These are phyloP conservation scores for Gaultheria prostrata DNA, from an alignment of 148 eudicot genomes.

Conservation along the genomic window DNA sequence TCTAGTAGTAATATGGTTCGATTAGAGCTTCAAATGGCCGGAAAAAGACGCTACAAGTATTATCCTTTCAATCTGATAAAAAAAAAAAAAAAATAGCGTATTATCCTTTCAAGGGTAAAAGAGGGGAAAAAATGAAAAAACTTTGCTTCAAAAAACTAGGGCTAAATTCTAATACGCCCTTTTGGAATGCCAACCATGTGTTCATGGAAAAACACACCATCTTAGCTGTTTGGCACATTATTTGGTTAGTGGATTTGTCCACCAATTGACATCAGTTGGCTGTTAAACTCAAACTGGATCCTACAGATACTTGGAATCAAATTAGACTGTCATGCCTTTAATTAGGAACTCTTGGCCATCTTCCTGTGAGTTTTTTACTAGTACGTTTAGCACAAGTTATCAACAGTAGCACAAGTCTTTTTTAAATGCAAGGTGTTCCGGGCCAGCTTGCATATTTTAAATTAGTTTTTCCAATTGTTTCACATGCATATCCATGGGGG, in stretches of 20 bases:
- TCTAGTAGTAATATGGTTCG: no score
- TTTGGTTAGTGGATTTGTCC: neutral
- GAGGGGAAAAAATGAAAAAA: no score
- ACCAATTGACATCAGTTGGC: conserved; percentile 3
- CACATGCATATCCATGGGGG: no score
- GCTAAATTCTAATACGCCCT: neutral
- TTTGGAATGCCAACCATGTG: conserved; percentile 1
- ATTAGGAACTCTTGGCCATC: neutral
- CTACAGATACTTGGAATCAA: neutral
- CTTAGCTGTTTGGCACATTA: neutral
- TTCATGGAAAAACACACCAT: neutral
- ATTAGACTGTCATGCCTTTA: neutral
- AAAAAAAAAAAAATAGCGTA: no score
- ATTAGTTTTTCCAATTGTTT: no score
- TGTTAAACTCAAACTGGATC: neutral
- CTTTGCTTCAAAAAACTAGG: neutral
- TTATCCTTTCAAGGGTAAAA: no score
- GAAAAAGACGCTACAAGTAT: no score
- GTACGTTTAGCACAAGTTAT: neutral
- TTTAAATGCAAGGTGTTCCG: no score
- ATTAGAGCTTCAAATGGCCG: no score
- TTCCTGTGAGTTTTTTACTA: neutral
- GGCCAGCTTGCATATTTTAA: no score
- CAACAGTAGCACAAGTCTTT: no score
- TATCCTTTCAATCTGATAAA: no score